phyloP scores from a whole-genome alignment of 257 asterid genomes.

The Solanum paucissectum region DNA sequence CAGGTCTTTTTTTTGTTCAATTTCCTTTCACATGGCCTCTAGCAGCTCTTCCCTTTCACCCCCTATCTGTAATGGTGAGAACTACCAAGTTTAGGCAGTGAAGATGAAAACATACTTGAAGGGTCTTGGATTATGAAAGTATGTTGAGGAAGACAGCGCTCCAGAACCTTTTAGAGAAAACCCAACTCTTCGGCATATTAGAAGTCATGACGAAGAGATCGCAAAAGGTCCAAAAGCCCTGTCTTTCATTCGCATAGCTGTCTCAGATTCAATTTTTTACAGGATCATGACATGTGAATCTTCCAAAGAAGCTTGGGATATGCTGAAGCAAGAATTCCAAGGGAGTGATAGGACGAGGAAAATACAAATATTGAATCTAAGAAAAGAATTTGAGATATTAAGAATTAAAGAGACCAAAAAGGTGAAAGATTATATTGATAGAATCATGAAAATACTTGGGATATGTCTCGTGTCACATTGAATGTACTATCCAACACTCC shows the following conservation, averaged over 20 bases:
- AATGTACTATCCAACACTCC: neutral
- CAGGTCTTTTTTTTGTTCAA: neutral
- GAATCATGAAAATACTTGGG: neutral
- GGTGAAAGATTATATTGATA: too few species aligned
- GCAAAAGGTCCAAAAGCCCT: neutral
- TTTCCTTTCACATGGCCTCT: neutral
- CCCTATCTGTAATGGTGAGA: neutral
- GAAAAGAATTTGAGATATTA: neutral
- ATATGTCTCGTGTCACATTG: neutral
- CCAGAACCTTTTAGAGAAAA: neutral
- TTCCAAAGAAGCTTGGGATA: neutral
- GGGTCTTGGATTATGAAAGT: neutral
- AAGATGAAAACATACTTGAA: neutral
- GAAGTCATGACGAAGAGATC: too few species aligned
- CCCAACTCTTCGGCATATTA: neutral
- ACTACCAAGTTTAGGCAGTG: neutral
- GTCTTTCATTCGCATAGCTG: neutral
- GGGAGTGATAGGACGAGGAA: neutral
- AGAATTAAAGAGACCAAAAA: neutral
- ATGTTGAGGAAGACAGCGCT: neutral
- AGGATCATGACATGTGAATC: neutral
- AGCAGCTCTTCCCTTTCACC: neutral
- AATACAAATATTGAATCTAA: neutral
- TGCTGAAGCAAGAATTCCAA: neutral
- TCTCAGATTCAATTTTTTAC: neutral